These are phyloP conservation scores for Tephrocybe sp. DNA, from an alignment of 768 basidiomycete genomes.

Conservation along the genomic window DNA sequence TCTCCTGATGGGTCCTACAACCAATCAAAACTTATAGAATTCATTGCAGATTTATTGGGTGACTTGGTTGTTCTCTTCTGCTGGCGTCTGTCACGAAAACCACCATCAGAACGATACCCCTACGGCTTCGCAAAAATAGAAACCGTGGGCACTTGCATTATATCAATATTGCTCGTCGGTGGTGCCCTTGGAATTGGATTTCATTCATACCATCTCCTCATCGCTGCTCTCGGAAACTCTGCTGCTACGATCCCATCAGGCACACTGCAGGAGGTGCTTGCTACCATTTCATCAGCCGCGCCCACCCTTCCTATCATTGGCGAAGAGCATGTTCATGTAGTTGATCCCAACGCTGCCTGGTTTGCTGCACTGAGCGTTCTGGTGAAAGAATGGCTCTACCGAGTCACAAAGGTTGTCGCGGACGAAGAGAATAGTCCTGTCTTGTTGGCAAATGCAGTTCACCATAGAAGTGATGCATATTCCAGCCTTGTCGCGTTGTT, in stretches of 20 bases:
- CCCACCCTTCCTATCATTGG: conserved; percentile 52
- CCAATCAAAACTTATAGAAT: conserved; percentile 6
- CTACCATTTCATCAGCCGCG: conserved; percentile 51
- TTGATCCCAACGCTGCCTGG: conserved; percentile 97
- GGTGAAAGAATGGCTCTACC: conserved; percentile 91
- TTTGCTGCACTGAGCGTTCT: conserved; percentile 82
- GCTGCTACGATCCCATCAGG: conserved; percentile 65
- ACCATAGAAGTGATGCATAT: conserved; percentile 96
- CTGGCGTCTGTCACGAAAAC: conserved; percentile 80
- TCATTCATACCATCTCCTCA: conserved; percentile 84
- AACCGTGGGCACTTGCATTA: conserved; percentile 88
- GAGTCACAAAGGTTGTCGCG: conserved; percentile 85
- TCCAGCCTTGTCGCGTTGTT: conserved; percentile 88
- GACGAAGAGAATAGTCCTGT: conserved; percentile 90
- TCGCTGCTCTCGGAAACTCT: conserved; percentile 67
- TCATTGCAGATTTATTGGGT: conserved; percentile 66
- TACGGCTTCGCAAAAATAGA: conserved; percentile 94
- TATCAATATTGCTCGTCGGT: conserved; percentile 82
- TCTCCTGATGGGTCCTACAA: conserved; percentile 14
- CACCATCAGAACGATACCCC: conserved; percentile 79
- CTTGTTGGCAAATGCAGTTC: conserved; percentile 91
- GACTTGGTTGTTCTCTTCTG: conserved; percentile 90
- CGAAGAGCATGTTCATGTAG: conserved; percentile 55
- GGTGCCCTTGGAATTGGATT: conserved; percentile 84
- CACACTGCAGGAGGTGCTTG: conserved; percentile 58